Evolutionary conservation across 1,284 basidiomycete species (phyloP), one percentile per base, ranked within the genome.

Genomic region (Naganishia albida): DNA sequence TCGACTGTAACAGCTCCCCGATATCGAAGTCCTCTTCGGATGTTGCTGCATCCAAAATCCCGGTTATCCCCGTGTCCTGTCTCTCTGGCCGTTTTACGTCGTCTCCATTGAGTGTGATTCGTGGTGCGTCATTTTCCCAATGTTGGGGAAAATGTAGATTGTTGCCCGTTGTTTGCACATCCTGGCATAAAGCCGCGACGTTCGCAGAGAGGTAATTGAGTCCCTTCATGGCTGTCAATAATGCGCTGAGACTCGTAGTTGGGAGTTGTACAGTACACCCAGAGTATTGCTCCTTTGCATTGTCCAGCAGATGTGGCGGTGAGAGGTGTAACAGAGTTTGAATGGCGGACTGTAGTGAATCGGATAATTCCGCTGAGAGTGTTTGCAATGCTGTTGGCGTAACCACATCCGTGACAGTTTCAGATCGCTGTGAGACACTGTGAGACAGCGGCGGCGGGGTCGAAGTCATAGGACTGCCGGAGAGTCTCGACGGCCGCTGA

Each of bases 171-270:
- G 59, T 20, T 52, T 59, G 65, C 7, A 44, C 30, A 26, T 73
- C 70, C 39, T 65, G 49, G 43, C 71, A 73, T 10, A 78, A 62
- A 0, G 73, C 65, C 2, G 74, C 72, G 20, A 80, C 86, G 75
- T 93, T 89, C 15, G 89, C 89, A 1, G 89, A 89, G 71, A 94
- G 85, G 73, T 90, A 94, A 75, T 93, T 94, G 68, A 95, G 84
- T 69, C 88, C 89, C 78, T 91, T 90, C 89, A 94, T 90, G 34
- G 88, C 85, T 3, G 90, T 90, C 73, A 94, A 85, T 74, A 95
- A 83, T 25, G 90, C 89, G n/a, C 89, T 88, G 75, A 95, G 83
- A 67, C 88, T 90, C 1, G 91, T 85, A 0, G 89, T 89, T 2
- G 92, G 92, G 53, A 94, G 84, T 40, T 90, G 87, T 18, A 94